Evolutionary conservation across 768 basidiomycete species (phyloP), one percentile per base, ranked within the genome.

Genomic region (Phaffia tasmanica): DNA sequence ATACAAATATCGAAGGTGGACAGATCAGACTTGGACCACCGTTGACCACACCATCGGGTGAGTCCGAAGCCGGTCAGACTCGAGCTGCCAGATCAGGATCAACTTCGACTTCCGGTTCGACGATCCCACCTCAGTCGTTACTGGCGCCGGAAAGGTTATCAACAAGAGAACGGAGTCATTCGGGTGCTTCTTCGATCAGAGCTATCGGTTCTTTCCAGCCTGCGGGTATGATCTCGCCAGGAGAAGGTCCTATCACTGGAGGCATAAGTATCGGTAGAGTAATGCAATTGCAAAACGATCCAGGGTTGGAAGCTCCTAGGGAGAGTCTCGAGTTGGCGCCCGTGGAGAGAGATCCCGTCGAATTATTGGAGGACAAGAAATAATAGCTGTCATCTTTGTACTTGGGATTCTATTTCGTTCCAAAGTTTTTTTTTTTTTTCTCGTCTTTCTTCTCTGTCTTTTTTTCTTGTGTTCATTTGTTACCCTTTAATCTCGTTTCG

Each of bases 261-360:
- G 21, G 62, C 23, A 18, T 29, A 27, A 9, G 25, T 21, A 23
- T n/a, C 5, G 50, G 62, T 46, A 6, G 59, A 19, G 4, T 42
- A 25, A 23, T 57, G 19, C 19, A 21, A 7, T 57, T 57, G 19
- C 27, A 57, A 16, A 19, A 57, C 56, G 19, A 2, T 23, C 19
- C 7, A 25, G 56, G 25, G 53, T 6, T 64, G 42, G 63, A 56
- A 29, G 35, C 46, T 6, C 54, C 63, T 19, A 64, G 63, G 54
- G 63, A 64, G 63, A 56, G 54, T 18, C n/a, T 64, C 35, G 63
- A 64, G 42, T 42, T 42, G 11, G 35, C 35, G 35, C 35, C 35
- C 6, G 35, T 42, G 11, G 35, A 42, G 35, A 42, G 35, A 42
- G 35, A 42, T 42, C 35, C 4, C 4, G 4, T 42, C 35, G 35